Percentiles rank a stretch among this genome's conserved stretches.
Evolutionary conservation across 208 protist genomes (phyloP).

Genomic region (Acanthamoeba divionensis): DNA sequence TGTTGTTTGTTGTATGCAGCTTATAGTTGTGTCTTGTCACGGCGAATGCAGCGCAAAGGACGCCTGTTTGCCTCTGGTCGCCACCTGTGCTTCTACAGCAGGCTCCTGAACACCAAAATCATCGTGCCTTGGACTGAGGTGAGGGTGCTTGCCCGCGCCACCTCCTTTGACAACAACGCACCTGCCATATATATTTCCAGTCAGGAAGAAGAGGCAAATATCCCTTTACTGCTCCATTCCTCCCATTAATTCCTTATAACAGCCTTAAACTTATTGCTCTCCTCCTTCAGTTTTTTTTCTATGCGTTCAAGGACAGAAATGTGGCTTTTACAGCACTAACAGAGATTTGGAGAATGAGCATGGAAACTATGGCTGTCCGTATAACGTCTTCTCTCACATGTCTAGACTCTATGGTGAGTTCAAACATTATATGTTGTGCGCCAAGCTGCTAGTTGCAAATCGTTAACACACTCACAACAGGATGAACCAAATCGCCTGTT

Average conservation of each 20-base stretch:
- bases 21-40: background rate
- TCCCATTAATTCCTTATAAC: background rate
- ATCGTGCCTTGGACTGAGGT: constrained; percentile 14
- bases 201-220: background rate
- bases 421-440: no score
- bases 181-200: constrained; percentile 11
- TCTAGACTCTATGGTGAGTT: no score
- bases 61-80: background rate
- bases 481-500: background rate
- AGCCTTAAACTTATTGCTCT: no score
- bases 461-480: background rate
- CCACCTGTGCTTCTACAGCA: constrained; percentile 17
- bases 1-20: background rate
- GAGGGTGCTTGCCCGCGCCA: background rate
- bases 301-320: background rate
- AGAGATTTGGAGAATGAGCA: constrained; percentile 8
- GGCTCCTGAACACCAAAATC: background rate
- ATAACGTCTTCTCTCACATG: no score
- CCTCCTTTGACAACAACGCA: no score
- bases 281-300: background rate
- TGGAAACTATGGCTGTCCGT: background rate
- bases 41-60: background rate
- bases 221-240: background rate
- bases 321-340: background rate
- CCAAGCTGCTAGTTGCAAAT: no score